Percentiles rank a stretch among this genome's conserved stretches.
Conservation (phyloP, 306 rosid species). For the Cercis canadensis region DNA sequence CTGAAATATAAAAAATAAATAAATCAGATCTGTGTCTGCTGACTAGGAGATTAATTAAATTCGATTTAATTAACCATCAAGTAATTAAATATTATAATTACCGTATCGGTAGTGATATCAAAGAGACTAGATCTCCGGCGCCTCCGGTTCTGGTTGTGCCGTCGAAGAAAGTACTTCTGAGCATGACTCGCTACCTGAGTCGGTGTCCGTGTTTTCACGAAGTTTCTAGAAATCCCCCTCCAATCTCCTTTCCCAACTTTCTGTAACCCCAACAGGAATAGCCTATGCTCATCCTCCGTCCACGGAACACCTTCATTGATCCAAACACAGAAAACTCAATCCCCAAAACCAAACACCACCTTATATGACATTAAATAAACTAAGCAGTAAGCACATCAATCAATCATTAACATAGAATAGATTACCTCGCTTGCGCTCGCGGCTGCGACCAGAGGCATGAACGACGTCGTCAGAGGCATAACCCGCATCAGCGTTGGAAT, state of each 20-base stretch:
- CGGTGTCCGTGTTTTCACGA: constrained; percentile 88
- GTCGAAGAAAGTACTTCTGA: constrained; percentile 92
- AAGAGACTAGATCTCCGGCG: constrained; percentile 97
- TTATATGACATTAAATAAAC: too few relatives aligned
- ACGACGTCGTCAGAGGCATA: constrained; percentile 93
- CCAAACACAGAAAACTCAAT: background rate
- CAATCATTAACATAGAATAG: too few relatives aligned
- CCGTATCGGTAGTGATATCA: constrained; percentile 84
- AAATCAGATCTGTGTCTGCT: background rate
- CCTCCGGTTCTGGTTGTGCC: constrained; percentile 69
- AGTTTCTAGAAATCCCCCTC: constrained; percentile 95
- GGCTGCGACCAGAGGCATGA: constrained; percentile 73
- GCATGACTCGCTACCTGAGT: constrained; percentile 97
- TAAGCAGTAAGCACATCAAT: too few relatives aligned
- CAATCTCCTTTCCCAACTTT: constrained; percentile 93
- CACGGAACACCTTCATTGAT: constrained; percentile 72
- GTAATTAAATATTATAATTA: too few relatives aligned
- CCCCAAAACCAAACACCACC: background rate
- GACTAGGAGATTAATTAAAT: background rate
- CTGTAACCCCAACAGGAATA: constrained; percentile 77
- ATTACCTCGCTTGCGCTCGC: constrained; percentile 86
- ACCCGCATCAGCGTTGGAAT: constrained; percentile 70
- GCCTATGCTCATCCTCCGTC: constrained; percentile 89
- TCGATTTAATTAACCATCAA: background rate
- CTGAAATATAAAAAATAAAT: constrained; percentile 33